Conservation (phyloP, 2,329 filamentous ascomycete genomes). For the Claviceps monticola region DNA sequence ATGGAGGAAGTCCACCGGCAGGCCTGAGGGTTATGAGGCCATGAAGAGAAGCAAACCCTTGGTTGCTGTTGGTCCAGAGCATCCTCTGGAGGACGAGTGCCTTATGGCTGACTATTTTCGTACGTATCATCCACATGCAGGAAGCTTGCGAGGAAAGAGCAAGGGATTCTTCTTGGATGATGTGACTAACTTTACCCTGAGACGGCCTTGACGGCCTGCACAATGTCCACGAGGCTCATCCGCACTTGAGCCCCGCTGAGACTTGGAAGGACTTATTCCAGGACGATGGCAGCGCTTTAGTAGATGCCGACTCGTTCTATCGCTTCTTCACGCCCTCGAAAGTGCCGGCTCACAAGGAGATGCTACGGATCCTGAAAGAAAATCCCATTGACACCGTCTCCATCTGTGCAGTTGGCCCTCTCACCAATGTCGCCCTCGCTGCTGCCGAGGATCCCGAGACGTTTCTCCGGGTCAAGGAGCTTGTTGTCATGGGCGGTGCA, state of each 20-base stretch:
- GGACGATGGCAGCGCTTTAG: slow-evolving; percentile 16
- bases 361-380: slow-evolving; percentile 70
- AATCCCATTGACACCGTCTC: slow-evolving; percentile 75
- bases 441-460: slow-evolving; percentile 79
- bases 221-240: slow-evolving; percentile 60
- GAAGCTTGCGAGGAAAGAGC: background rate
- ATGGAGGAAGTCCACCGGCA: slow-evolving; percentile 62
- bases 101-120: slow-evolving; percentile 80
- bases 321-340: slow-evolving; percentile 64
- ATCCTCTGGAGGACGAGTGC: slow-evolving; percentile 70
- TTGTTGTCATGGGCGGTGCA: slow-evolving; percentile 91
- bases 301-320: slow-evolving; percentile 32
- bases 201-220: slow-evolving; percentile 67
- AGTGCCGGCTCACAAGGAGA: slow-evolving; percentile 65
- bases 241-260: slow-evolving; percentile 59
- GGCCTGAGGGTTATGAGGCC: slow-evolving; percentile 55
- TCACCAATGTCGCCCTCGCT: slow-evolving; percentile 87
- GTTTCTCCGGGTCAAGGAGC: slow-evolving; percentile 77
- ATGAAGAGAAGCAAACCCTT: slow-evolving; percentile 64
- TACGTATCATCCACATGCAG: slow-evolving; percentile 26
- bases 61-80: slow-evolving; percentile 74
- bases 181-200: slow-evolving; percentile 18
- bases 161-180: background rate
- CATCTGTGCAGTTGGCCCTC: slow-evolving; percentile 78
- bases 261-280: slow-evolving; percentile 58